These are phyloP conservation scores for Colletotrichum tabaci DNA, from an alignment of 2,329 filamentous ascomycete genomes.

Conservation along the genomic window DNA sequence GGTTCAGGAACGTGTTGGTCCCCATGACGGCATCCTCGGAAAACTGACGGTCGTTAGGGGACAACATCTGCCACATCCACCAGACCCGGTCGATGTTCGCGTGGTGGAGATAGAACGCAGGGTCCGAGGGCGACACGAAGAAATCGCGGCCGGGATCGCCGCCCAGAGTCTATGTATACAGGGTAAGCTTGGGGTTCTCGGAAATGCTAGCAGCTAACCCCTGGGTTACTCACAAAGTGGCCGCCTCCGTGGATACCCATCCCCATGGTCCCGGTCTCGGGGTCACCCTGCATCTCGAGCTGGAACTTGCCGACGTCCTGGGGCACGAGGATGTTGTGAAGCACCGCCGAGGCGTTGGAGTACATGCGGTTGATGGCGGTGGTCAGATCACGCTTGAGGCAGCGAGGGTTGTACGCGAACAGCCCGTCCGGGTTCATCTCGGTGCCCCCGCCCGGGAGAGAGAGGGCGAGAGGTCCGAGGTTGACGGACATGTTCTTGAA, in stretches of 20 bases:
- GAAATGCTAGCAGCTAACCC: constrained; percentile 52
- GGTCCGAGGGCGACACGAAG: constrained; percentile 52
- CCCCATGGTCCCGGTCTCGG: constrained; percentile 46
- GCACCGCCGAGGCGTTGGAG: constrained; percentile 50
- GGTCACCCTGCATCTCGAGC: constrained; percentile 58
- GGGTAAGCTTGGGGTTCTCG: background rate
- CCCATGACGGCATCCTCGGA: constrained; percentile 44
- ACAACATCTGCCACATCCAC: constrained; percentile 48
- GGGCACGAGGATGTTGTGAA: constrained; percentile 55
- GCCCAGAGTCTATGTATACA: constrained; percentile 14
- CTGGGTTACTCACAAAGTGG: constrained; percentile 53
- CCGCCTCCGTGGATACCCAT: constrained; percentile 46
- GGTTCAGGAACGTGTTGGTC: constrained; percentile 46
- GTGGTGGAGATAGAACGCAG: constrained; percentile 52
- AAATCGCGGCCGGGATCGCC: constrained; percentile 60
- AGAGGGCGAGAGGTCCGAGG: constrained; percentile 54
- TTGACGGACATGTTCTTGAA: constrained; percentile 60
- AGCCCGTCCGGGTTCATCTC: constrained; percentile 43
- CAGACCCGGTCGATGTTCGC: constrained; percentile 48
- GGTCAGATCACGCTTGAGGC: constrained; percentile 55
- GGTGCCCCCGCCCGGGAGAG: constrained; percentile 46
- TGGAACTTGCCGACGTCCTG: constrained; percentile 60
- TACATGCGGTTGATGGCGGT: constrained; percentile 45
- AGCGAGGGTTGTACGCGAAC: constrained; percentile 60
- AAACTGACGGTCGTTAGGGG: constrained; percentile 45